Conservation (phyloP, 2,329 filamentous ascomycete genomes). For the Ophiognomonia clavigignenti-juglandacearum region DNA sequence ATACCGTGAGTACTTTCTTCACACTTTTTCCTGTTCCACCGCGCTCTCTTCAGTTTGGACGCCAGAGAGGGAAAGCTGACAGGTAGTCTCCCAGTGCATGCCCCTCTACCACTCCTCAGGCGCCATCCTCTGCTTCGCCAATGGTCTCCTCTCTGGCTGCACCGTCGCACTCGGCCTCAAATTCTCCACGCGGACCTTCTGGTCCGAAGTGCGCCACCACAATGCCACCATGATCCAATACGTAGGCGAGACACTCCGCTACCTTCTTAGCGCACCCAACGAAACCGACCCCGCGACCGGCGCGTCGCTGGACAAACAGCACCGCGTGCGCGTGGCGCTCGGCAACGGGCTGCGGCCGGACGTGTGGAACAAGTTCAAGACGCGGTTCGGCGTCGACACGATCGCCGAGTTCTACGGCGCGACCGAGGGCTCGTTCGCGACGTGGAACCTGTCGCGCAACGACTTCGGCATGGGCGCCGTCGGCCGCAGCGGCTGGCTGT, state of each 20-base stretch:
- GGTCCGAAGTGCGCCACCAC: constrained; percentile 66
- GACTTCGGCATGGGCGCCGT: constrained; percentile 72
- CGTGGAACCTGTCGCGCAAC: constrained; percentile 71
- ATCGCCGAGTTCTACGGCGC: constrained; percentile 79
- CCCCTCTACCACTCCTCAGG: constrained; percentile 85
- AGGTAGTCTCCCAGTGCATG: constrained; percentile 65
- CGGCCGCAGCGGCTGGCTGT: constrained; percentile 64
- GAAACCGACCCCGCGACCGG: constrained; percentile 59
- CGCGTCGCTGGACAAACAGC: constrained; percentile 64
- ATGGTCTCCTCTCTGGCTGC: constrained; percentile 54
- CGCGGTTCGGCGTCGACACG: constrained; percentile 69
- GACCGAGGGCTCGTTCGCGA: constrained; percentile 65
- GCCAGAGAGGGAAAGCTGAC: constrained; percentile 5
- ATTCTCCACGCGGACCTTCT: constrained; percentile 75
- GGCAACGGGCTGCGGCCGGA: constrained; percentile 84
- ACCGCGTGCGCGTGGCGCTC: constrained; percentile 70
- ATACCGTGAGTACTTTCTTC: constrained; percentile 65
- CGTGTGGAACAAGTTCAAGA: constrained; percentile 78
- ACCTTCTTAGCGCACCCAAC: constrained; percentile 65
- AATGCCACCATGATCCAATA: constrained; percentile 78
- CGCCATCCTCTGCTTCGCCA: constrained; percentile 61
- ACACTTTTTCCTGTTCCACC: constrained; percentile 6
- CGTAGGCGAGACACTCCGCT: constrained; percentile 82
- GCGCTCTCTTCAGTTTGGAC: not conserved
- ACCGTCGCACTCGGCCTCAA: constrained; percentile 70